Evolutionary conservation across 345 rosid genomes (phyloP).

Genomic region (Zanthoxylum bungeanum): DNA sequence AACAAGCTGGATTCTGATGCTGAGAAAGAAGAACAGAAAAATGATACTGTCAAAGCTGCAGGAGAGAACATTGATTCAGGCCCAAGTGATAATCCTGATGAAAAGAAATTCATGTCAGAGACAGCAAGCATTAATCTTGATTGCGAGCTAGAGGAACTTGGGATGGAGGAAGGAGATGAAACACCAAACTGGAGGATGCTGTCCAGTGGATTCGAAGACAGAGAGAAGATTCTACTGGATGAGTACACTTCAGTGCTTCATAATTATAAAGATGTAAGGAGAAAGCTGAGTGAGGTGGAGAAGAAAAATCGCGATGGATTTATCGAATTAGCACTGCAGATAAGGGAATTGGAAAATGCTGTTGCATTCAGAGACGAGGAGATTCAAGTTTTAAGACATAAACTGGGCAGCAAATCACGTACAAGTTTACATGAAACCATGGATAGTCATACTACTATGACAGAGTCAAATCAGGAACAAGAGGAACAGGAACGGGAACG

Average conservation of each 20-base stretch:
- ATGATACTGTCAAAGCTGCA: conserved; percentile 2
- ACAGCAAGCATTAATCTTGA: conserved; percentile 35
- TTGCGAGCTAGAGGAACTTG: conserved; percentile 34
- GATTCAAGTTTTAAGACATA: conserved; percentile 46
- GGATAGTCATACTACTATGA: conserved; percentile 21
- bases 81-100: conserved; percentile 28
- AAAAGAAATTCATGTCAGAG: conserved; percentile 34
- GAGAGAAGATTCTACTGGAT: conserved; percentile 61
- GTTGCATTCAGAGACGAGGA: conserved; percentile 58
- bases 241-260: conserved; percentile 59
- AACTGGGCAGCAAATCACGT: conserved; percentile 11
- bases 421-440: conserved; percentile 7
- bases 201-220: conserved; percentile 60
- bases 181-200: conserved; percentile 61
- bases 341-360: conserved; percentile 62
- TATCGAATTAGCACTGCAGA: conserved; percentile 69
- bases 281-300: conserved; percentile 72
- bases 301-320: conserved; percentile 70
- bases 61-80: conserved; percentile 16
- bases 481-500: too few species aligned
- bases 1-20: not conserved
- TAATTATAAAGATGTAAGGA: conserved; percentile 67
- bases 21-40: conserved; percentile 2
- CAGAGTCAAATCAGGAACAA: conserved; percentile 11
- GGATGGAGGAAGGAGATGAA: conserved; percentile 46